Evolutionary conservation across 129 eudicot species (phyloP).

Genomic region (Artemisia argyi): DNA sequence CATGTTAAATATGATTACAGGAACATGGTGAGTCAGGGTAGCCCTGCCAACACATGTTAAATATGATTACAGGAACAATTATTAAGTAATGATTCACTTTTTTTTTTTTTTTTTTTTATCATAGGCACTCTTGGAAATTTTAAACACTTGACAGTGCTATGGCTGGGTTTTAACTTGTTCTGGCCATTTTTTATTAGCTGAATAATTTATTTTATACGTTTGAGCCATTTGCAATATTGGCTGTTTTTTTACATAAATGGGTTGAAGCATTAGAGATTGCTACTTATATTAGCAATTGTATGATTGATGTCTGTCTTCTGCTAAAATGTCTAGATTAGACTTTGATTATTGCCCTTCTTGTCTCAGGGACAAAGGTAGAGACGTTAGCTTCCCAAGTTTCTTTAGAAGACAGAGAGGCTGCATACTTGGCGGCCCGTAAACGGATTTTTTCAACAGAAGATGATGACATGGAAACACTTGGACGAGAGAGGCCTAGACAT

Average conservation of each 20-base stretch:
- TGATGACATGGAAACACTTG: slow-evolving; percentile 27
- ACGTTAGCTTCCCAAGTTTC: slow-evolving; percentile 30
- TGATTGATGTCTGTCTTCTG: background rate
- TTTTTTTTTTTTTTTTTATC: too few species aligned
- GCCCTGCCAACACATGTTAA: background rate
- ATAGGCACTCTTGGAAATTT: background rate
- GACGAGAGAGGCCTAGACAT: slow-evolving; percentile 56
- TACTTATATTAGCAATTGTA: background rate
- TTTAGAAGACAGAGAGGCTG: slow-evolving; percentile 82
- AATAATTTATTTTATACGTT: background rate
- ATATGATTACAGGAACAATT: background rate
- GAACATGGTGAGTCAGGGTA: too few species aligned
- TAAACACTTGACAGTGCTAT: background rate
- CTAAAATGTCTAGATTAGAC: background rate
- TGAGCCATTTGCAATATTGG: background rate
- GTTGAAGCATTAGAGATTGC: background rate
- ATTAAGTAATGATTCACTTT: background rate
- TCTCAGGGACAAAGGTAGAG: slow-evolving; percentile 48
- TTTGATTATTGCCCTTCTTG: slow-evolving; percentile 13
- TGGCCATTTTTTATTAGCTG: background rate
- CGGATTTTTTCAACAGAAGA: slow-evolving; percentile 62
- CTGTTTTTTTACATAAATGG: background rate
- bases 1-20: background rate
- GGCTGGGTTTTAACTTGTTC: background rate
- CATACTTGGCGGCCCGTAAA: slow-evolving; percentile 79